Conservation (phyloP, 2,329 filamentous ascomycete species). For the Colletotrichum gigasporum region DNA sequence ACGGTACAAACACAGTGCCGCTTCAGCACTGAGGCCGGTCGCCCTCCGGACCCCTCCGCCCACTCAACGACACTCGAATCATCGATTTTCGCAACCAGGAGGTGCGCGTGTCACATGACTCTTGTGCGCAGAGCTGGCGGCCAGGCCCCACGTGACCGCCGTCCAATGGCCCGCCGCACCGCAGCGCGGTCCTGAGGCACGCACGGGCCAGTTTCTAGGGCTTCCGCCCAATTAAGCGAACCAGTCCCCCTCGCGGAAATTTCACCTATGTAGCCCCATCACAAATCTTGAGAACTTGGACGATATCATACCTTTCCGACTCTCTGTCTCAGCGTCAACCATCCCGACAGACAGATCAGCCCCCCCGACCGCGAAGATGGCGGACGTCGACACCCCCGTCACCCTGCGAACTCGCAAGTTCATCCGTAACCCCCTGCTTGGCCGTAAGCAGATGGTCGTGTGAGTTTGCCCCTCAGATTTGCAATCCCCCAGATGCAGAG, state of each 20-base stretch:
- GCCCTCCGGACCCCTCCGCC: background rate
- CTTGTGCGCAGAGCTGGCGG: background rate
- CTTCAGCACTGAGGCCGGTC: too few relatives aligned
- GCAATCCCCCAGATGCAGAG: background rate
- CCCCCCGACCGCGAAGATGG: constrained; percentile 75
- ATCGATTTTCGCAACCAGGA: background rate
- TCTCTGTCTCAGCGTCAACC: constrained; percentile 32
- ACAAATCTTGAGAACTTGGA: constrained; percentile 27
- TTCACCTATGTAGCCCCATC: constrained; percentile 25
- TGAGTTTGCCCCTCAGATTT: constrained; percentile 65
- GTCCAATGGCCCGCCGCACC: background rate
- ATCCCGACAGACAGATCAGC: constrained; percentile 40
- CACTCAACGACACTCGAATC: background rate
- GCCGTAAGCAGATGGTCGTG: constrained; percentile 99
- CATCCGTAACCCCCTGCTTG: constrained; percentile 99
- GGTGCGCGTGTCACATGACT: constrained; percentile 3
- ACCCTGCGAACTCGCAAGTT: constrained; percentile 99
- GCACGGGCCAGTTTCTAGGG: constrained; percentile 45
- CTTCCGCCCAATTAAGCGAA: constrained; percentile 56
- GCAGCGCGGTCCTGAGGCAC: constrained; percentile 1
- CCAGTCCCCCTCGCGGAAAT: constrained; percentile 28
- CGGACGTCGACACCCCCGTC: constrained; percentile 81
- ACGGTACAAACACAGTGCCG: constrained; percentile 20
- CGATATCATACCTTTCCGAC: constrained; percentile 31
- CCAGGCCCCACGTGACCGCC: constrained; percentile 1